Percentiles rank a stretch among this genome's conserved stretches.
phyloP scores from a whole-genome alignment of 2,329 filamentous ascomycete genomes.

The Chaetothyriales sp. region DNA sequence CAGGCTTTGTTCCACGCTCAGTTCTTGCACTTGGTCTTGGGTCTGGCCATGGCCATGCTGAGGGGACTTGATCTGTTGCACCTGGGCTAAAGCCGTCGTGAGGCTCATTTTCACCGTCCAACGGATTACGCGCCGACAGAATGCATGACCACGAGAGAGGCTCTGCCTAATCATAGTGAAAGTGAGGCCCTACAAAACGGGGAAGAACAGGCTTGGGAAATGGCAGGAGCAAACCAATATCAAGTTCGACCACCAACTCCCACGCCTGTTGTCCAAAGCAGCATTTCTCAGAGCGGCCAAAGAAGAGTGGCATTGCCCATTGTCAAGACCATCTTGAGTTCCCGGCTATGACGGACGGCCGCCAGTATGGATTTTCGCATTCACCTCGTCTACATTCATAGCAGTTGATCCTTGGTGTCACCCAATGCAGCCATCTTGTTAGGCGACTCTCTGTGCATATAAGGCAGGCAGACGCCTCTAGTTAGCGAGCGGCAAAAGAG shows the following conservation, averaged over 20 bases:
- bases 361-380: neutral
- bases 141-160: neutral
- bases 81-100: neutral
- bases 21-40: neutral
- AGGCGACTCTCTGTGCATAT: neutral
- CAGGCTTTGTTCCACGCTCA: conserved; percentile 6
- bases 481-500: too few species aligned
- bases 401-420: neutral
- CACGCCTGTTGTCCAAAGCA: too few species aligned
- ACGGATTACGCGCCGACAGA: neutral
- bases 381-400: neutral
- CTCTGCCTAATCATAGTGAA: neutral
- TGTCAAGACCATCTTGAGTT: too few species aligned
- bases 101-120: neutral
- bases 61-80: neutral
- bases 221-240: neutral
- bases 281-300: neutral
- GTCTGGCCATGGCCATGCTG: neutral
- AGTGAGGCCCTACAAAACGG: too few species aligned
- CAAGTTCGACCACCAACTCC: neutral
- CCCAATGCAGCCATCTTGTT: neutral
- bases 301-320: too few species aligned
- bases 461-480: too few species aligned
- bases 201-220: neutral
- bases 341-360: too few species aligned